Base-by-base conservation (phyloP, 2,329 filamentous ascomycete genomes). In the Aspergillus sp. region DNA sequence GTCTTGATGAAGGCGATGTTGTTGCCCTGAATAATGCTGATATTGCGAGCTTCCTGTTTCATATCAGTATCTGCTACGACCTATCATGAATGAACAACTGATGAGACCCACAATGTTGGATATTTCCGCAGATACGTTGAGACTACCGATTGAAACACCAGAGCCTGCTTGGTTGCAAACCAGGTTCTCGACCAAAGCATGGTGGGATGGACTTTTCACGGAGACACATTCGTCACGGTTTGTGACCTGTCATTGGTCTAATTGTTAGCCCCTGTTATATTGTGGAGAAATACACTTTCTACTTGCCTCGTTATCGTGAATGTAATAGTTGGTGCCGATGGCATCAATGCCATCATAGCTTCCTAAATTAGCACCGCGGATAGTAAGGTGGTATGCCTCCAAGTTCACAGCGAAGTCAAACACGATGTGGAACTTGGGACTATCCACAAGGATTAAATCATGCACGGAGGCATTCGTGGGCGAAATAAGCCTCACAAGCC, bases 1-100 rank as follows among this genome's bases (percentile, higher is more conserved):
- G 76, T 76, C 58, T 78, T 78, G 64, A 77, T 78, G 56, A 78
- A 76, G 15, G 71, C 65, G 25, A 78, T 74, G 48, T 77, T 72
- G 52, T 72, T 77, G 4, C 72, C 74, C 55, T 82, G 68, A 15
- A 74, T 72, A 19, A 75, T 72, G 45, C 68, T 72, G 39, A 78
- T 77, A 41, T 78, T 77, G 13, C 69, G 66, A 9, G 70, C 71
- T 52, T 66, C 68, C 71, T 72, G n/a, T 7, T 38, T 8, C 30
- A 1, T 7, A n/a, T 56, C 9, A 59, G 21, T 32, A 15, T 12
- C 5, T 3, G 5, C n/a, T 3, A 36, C 5, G 12, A 36, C 5
- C 4, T 13, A 0, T 36, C 5, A 13, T 12, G 2, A 3, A 4
- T 2, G 17, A 21, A 49, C 2, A 49, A n/a, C 10, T 28, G 12